A percentile compares a stretch with the other conserved stretches of the same genome.
Conservation (phyloP, 805 yeast species). For the Torulaspora maleeae region DNA sequence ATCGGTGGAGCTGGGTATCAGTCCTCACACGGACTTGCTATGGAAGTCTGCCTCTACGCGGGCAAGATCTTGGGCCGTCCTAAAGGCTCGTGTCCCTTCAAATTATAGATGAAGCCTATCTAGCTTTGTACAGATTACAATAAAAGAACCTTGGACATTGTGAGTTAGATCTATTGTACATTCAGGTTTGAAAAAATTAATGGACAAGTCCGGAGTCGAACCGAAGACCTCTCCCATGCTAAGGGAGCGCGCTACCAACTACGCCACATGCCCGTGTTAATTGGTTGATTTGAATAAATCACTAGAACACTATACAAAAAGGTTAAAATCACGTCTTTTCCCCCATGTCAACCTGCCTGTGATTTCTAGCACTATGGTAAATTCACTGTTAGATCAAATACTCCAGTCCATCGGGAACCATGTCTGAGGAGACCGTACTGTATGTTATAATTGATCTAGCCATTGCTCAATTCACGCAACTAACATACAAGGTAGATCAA, state of each 20-base stretch:
- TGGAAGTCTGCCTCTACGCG: slow-evolving; percentile 40
- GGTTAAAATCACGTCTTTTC: too few species aligned
- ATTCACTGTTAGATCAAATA: too few species aligned
- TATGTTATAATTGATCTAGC: neutral
- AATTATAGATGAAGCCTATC: neutral
- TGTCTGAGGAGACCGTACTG: slow-evolving; percentile 9
- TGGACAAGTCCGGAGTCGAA: slow-evolving; percentile 78
- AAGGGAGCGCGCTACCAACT: slow-evolving; percentile 81
- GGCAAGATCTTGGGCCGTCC: slow-evolving; percentile 27
- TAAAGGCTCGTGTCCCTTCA: slow-evolving; percentile 10
- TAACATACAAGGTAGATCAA: slow-evolving; percentile 1
- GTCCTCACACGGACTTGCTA: slow-evolving; percentile 60
- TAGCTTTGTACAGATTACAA: neutral
- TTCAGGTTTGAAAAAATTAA: slow-evolving; percentile 15
- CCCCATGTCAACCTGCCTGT: too few species aligned
- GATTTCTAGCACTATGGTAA: too few species aligned
- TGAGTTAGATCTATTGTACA: too few species aligned
- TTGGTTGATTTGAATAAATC: too few species aligned
- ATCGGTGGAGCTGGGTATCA: slow-evolving; percentile 79
- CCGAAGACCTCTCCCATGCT: slow-evolving; percentile 79
- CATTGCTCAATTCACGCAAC: neutral
- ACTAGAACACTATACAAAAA: too few species aligned
- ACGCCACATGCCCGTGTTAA: slow-evolving; percentile 64
- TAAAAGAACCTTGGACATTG: too few species aligned
- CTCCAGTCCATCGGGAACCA: too few species aligned